phyloP scores from a whole-genome alignment of 208 protist genomes.

The Crithidia mellificae region DNA sequence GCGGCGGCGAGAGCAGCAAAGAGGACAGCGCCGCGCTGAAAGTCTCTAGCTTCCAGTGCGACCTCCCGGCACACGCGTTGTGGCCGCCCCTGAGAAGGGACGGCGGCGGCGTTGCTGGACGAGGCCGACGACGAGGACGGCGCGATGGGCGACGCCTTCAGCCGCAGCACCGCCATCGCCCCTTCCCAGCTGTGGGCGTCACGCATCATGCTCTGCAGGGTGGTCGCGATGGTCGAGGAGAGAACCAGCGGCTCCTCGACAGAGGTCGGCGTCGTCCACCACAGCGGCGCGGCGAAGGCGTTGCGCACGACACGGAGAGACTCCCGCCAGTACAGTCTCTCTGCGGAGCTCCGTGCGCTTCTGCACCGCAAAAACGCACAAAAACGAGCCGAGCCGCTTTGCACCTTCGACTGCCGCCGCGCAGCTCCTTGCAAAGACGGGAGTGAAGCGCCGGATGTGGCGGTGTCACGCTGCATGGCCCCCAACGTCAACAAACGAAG shows the following conservation, averaged over 20 bases:
- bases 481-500: constrained; percentile 31
- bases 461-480: constrained; percentile 19
- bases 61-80: not conserved
- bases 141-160: not conserved
- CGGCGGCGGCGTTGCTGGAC: too few relatives aligned
- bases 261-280: not conserved
- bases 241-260: not conserved
- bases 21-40: constrained; percentile 28
- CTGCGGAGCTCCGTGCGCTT: not conserved
- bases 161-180: constrained; percentile 14
- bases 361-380: not conserved
- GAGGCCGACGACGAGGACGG: too few relatives aligned
- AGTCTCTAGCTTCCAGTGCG: not conserved
- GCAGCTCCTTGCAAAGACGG: too few relatives aligned
- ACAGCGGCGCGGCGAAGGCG: constrained; percentile 4
- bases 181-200: constrained; percentile 31
- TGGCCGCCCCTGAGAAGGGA: too few relatives aligned
- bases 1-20: constrained; percentile 42
- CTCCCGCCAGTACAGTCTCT: constrained; percentile 29
- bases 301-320: constrained; percentile 24
- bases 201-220: constrained; percentile 28
- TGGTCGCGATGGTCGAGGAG: not conserved
- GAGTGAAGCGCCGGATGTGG: too few relatives aligned
- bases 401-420: too few relatives aligned
- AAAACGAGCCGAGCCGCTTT: too few relatives aligned